Base-by-base conservation (phyloP, 306 rosid species). In the Cotoneaster glaucophyllus region DNA sequence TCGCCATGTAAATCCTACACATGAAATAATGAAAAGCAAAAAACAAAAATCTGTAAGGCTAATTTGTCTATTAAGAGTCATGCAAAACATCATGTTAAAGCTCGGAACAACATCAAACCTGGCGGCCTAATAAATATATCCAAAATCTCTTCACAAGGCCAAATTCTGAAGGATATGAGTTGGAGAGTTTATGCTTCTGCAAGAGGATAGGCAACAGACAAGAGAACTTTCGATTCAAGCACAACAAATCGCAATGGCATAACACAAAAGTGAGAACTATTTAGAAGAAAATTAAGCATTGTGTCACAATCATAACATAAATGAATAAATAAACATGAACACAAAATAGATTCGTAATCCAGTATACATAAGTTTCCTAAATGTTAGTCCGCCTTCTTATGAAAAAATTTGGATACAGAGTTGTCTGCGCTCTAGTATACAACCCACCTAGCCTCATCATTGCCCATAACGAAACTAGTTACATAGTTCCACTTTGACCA, bases 71-170 rank as follows among this genome's bases (percentile, higher is more conserved):
- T 53, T 44, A 44, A 28, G 48, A 62, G 39, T 34, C 39, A n/a
- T 75, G 48, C 8, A 57, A 34, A 3, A 71, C 14, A 73, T 28
- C 31, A 62, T 53, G 44, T 82, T 69, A 22, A 12, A 77, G 62
- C 43, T 15, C 21, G 61, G 64, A 79, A 45, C 14, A 63, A 37
- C 29, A 72, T 22, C 56, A 66, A 62, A 94, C 98, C 97, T 91
- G 87, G 34, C 88, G 88, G 53, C 81, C 85, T 85, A 94, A 86
- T 71, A 90, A 57, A 74, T 94, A 94, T 81, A 87, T 81, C 98
- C 98, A 94, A 86, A 91, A 91, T 90, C 98, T 87, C 90, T 87
- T 94, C 66, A 93, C 75, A 77, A 94, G 80, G 78, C 88, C 95
- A 79, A 91, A 91, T 70, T 90, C 95, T 54, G 86, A 78, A 61